A percentile compares a stretch with the other conserved stretches of the same genome.
Conservation (phyloP, 2,329 filamentous ascomycete species). For the Elsinoe arachidis region DNA sequence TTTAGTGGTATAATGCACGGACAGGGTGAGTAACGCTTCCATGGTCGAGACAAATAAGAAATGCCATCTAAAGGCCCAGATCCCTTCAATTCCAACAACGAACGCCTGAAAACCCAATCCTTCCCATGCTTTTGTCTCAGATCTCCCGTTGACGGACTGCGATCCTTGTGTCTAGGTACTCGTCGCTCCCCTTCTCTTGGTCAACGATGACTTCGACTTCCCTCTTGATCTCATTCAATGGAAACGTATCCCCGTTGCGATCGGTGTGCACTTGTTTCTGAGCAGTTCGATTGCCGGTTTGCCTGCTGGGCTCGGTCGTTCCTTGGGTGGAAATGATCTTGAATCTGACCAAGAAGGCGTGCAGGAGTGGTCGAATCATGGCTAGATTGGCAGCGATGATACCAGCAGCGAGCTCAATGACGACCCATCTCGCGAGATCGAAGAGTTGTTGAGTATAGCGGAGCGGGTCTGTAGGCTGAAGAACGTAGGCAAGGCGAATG, state of each 20-base stretch:
- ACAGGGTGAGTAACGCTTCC: too few relatives aligned
- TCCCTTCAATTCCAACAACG: too few relatives aligned
- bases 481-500: neutral
- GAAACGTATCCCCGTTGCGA: neutral
- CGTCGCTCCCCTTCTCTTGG: neutral
- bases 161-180: neutral
- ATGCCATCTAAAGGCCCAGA: too few relatives aligned
- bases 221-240: neutral
- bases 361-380: conserved; percentile 27
- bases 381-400: conserved; percentile 28
- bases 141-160: conserved; percentile 1
- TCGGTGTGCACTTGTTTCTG: neutral
- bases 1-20: too few relatives aligned
- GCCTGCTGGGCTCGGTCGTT: neutral
- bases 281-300: neutral
- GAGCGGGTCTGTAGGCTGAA: conserved; percentile 15
- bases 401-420: conserved; percentile 28
- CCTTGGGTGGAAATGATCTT: neutral
- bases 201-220: neutral
- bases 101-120: too few relatives aligned
- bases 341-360: neutral
- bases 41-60: too few relatives aligned
- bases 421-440: conserved; percentile 23
- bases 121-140: neutral
- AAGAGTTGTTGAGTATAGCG: conserved; percentile 22